phyloP scores from a whole-genome alignment of 306 rosid species.

The Rosa lucieae region DNA sequence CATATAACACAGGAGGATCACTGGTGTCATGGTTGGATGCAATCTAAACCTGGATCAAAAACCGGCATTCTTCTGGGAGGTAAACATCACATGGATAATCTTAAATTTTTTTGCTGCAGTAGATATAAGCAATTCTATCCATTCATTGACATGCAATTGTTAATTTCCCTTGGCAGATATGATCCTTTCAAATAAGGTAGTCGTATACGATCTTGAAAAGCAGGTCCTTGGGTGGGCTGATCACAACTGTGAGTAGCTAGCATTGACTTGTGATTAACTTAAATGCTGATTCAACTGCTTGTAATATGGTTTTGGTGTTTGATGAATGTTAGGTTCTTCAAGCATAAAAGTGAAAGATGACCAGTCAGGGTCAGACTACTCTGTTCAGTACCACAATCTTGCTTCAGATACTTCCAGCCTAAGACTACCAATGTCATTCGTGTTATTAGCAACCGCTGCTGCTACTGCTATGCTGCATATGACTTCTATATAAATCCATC shows the following conservation, averaged over 20 bases:
- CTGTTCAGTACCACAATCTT: constrained; percentile 67
- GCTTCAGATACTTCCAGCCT: constrained; percentile 44
- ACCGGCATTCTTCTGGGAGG: constrained; percentile 75
- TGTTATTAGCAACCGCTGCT: constrained; percentile 34
- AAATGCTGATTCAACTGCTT: neutral
- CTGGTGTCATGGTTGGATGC: constrained; percentile 66
- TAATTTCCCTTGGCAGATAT: constrained; percentile 55
- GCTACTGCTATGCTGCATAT: constrained; percentile 36
- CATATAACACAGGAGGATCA: constrained; percentile 37
- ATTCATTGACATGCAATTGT: constrained; percentile 17
- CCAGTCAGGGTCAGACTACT: constrained; percentile 49
- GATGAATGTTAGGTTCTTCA: constrained; percentile 37
- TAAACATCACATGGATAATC: constrained; percentile 13
- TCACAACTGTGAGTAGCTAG: constrained; percentile 65
- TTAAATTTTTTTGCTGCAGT: neutral
- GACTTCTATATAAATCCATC: neutral
- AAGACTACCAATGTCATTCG: constrained; percentile 46
- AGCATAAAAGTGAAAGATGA: constrained; percentile 81
- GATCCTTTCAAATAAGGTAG: constrained; percentile 74
- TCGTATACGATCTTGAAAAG: constrained; percentile 68
- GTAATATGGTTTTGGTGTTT: constrained; percentile 3
- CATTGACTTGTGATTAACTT: neutral
- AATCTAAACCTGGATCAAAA: constrained; percentile 38
- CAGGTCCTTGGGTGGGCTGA: constrained; percentile 73
- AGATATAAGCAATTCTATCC: neutral